Evolutionary conservation across 257 asterid species (phyloP).

Genomic region (Solanum pennellii): DNA sequence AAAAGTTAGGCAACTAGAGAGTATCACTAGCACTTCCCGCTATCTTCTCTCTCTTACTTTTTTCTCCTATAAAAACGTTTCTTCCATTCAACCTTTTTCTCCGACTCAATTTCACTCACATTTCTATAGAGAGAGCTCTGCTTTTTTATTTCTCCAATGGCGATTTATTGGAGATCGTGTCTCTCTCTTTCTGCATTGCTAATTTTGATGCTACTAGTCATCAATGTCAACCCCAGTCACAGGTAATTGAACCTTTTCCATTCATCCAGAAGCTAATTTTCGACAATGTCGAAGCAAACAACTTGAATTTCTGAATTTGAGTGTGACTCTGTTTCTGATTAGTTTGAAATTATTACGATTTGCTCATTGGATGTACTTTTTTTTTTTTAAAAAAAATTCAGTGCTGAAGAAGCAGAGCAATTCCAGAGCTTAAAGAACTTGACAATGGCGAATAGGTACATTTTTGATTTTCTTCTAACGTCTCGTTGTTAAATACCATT

Average conservation of each 20-base stretch:
- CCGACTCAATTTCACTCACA: slow-evolving; percentile 9
- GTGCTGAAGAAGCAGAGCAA: slow-evolving; percentile 17
- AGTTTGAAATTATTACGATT: background rate
- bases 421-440: slow-evolving; percentile 34
- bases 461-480: background rate
- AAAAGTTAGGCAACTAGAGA: slow-evolving; percentile 3
- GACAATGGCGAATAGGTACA: slow-evolving; percentile 41
- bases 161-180: slow-evolving; percentile 13
- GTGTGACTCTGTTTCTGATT: background rate
- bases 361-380: background rate
- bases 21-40: background rate
- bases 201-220: slow-evolving; percentile 12
- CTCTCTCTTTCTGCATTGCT: slow-evolving; percentile 21
- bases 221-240: slow-evolving; percentile 15
- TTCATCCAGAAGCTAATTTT: background rate
- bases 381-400: background rate
- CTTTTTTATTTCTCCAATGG: slow-evolving; percentile 25
- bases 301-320: background rate
- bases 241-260: slow-evolving; percentile 25
- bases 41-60: background rate
- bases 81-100: slow-evolving; percentile 20
- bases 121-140: background rate
- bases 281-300: background rate
- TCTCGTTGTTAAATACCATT: background rate
- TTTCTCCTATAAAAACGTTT: slow-evolving; percentile 34